Evolutionary conservation across 2,329 filamentous ascomycete genomes (phyloP), one percentile per base, ranked within the genome.

Genomic region (Penicillium nordicum): DNA sequence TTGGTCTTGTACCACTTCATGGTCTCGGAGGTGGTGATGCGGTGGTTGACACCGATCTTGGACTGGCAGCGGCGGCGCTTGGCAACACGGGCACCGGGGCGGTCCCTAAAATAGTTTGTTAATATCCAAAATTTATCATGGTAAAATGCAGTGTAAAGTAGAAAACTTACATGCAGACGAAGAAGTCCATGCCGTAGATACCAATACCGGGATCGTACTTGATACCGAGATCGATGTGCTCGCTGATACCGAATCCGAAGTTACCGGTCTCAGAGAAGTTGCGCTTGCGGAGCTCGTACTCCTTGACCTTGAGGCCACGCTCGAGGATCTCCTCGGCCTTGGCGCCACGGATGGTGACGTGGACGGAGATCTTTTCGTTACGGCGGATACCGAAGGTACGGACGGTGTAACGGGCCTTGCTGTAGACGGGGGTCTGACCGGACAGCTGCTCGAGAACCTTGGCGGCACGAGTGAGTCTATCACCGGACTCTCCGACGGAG

Each of bases 101-200:
- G 92, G 84, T 92, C 96, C 84, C 84, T 87, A 67, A 58, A 57
- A 59, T 27, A 40, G 4, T 53, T 52, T 29, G 50, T 64, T 41
- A 60, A 25, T 18, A 53, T 16, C 38, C 38, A 3, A 1, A 10
- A 9, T 11, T n/a, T 14, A n/a, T n/a, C 5, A 29, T 9, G 5
- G 1, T 10, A 16, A 14, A 30, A 21, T 16, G 1, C 4, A 18
- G 8, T n/a, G 12, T 16, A 8, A 5, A 18, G 30, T 18, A 21
- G 0, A 6, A 32, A 43, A 83, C 84, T 80, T 73, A 86, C 94
- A 99, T 99, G 91, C 93, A 97, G 90, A 88, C 92, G 89, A 97
- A 99, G 84, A 99, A 99, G 84, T 99, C 94, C 94, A 99, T 99
- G 79, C 94, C 92, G 86, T 96, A 97, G 80, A 97, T 97, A 88